Evolutionary conservation across 495 filamentous ascomycete species (phyloP), one percentile per base, ranked within the genome.

Genomic region (Lichina pygmaea): DNA sequence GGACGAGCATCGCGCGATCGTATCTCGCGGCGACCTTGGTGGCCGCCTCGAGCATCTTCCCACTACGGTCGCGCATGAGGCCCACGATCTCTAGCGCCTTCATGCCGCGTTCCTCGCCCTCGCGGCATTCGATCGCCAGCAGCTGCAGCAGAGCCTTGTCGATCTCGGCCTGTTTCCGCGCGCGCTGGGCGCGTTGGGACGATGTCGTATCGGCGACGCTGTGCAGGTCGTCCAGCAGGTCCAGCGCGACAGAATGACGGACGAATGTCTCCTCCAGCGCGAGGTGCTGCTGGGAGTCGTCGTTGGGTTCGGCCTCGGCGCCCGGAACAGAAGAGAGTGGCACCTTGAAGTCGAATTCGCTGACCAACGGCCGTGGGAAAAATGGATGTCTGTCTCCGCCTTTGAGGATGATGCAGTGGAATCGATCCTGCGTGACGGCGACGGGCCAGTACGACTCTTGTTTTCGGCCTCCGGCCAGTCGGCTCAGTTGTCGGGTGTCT

Each of bases 341-440:
- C 17, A 95, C 71, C 41, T 74, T 68, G 62, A 97, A 92, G 38
- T 86, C 83, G 54, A 95, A 95, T 59, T 97, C 89, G 48, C 73
- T 81, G 36, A 97, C 78, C 39, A 94, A 62, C 0, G 89, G 85
- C 6, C 83, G 77, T 0, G 89, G 89, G 63, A 94, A 95, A 64
- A 93, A 93, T 4, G 89, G 89, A 56, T 94, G 73, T 54, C 77
- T 68, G 53, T 97, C 91, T 10, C 77, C 79, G 46, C 89, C 89
- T 60, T 97, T 95, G 52, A 97, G 77, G 52, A 97, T 95, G 59
- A 95, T 93, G 60, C 91, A 95, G 63, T 95, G 86, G 59, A 97
- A 97, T 54, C 81, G 91, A 51, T 77, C 68, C 50, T 86, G 73
- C 12, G 85, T 84, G 2, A 94, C 86, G 8, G 86, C 89, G 33